Evolutionary conservation across 208 protist species (phyloP).

Genomic region (Trypanosoma rangeli): DNA sequence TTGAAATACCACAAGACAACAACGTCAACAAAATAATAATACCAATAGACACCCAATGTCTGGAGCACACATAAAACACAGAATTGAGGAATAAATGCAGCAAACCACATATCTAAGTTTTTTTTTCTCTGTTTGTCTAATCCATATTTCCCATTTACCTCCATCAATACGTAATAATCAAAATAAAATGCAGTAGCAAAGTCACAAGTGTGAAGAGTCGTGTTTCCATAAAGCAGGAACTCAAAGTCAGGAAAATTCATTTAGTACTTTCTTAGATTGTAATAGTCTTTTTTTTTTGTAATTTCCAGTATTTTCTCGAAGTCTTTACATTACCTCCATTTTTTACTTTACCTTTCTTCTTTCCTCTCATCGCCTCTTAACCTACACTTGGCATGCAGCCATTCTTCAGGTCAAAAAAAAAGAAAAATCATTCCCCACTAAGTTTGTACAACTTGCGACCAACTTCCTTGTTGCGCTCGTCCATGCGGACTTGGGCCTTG

Average conservation of each 20-base stretch:
- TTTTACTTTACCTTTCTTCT: neutral
- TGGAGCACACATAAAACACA: neutral
- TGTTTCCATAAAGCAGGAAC: slow-evolving; percentile 22
- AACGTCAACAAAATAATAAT: neutral
- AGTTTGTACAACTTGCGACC: slow-evolving; percentile 77
- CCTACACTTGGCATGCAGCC: neutral
- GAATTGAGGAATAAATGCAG: neutral
- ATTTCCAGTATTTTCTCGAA: neutral
- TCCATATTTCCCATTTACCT: neutral
- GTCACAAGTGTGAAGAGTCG: slow-evolving; percentile 13
- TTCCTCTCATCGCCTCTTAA: neutral
- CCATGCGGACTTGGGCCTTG: slow-evolving; percentile 89
- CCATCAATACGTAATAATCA: neutral
- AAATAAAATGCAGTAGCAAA: neutral
- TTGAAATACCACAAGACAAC: neutral
- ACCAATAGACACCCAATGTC: neutral
- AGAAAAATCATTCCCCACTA: slow-evolving; percentile 35
- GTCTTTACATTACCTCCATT: neutral
- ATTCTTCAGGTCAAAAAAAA: neutral
- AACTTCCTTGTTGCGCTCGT: slow-evolving; percentile 88
- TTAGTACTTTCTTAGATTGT: too few relatives aligned
- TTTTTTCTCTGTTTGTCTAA: neutral
- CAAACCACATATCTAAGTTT: neutral
- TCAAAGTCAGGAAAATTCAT: slow-evolving; percentile 17
- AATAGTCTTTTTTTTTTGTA: too few relatives aligned